Conservation (phyloP, 805 yeast genomes). For the Debaryomyces castellii region DNA sequence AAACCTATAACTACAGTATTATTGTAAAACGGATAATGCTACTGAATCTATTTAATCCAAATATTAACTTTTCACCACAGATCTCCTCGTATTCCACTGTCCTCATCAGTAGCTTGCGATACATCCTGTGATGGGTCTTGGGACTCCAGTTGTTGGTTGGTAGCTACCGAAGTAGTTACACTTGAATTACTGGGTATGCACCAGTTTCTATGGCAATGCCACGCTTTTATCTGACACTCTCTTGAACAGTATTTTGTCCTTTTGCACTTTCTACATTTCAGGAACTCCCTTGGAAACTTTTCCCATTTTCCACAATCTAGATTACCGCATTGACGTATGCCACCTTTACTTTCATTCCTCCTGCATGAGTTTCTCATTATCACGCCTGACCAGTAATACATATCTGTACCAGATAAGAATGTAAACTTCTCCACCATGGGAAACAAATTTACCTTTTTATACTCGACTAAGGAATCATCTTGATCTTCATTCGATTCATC, state of each 20-base stretch:
- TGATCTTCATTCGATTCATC: constrained; percentile 27
- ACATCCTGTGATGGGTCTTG: neutral
- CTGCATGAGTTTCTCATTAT: constrained; percentile 95
- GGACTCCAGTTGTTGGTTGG: constrained; percentile 4
- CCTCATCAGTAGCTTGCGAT: constrained; percentile 4
- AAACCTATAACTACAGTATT: neutral
- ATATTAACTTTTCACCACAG: constrained; percentile 1
- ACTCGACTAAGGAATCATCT: constrained; percentile 45
- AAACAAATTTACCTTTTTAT: constrained; percentile 64
- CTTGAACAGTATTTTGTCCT: constrained; percentile 93
- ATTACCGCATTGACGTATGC: constrained; percentile 92
- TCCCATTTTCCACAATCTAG: constrained; percentile 96
- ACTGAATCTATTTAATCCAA: neutral
- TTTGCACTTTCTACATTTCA: constrained; percentile 91
- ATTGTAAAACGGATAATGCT: neutral
- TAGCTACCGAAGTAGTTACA: constrained; percentile 16
- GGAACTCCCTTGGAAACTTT: constrained; percentile 82
- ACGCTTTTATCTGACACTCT: constrained; percentile 86
- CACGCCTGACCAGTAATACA: constrained; percentile 97
- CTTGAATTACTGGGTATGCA: constrained; percentile 56
- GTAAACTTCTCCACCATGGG: constrained; percentile 93
- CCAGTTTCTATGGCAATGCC: constrained; percentile 95
- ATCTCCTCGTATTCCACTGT: constrained; percentile 2
- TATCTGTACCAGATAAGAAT: constrained; percentile 65
- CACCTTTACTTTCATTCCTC: constrained; percentile 81